Base-by-base conservation (phyloP, 495 filamentous ascomycete species). In the Daldinia loculata region DNA sequence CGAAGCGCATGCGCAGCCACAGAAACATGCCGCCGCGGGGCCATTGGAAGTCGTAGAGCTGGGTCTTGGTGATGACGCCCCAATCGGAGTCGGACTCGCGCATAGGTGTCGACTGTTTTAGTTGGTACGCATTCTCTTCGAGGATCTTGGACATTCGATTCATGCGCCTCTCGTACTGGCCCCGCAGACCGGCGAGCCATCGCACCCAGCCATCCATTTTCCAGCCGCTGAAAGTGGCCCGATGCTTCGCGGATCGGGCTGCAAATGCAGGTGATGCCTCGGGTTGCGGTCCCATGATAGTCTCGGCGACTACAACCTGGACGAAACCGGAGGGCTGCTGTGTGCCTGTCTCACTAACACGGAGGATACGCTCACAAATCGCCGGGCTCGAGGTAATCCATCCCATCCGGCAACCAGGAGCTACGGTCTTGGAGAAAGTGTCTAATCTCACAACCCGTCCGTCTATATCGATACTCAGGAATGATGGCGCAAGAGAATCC, bases 21-120 rank as follows among this genome's bases (percentile, higher is more conserved):
- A 95, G 78, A 76, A 97, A 97, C 94, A 97, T 97, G 69, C 95
- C 95, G 15, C 89, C 95, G n/a, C 89, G 86, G 1, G 94, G 95
- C 84, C 89, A 91, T 52, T 82, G 74, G 75, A 95, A 97, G 52
- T 88, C 82, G 77, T 87, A 93, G 72, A 97, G 88, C 36, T 83
- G 81, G 0, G 85, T 87, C 72, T 90, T 92, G 48, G 89, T 86
- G 9, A 97, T 83, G 50, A 92, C 84, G 81, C 87, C 90, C 75
- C 89, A 90, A n/a, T 88, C 86, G 43, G 76, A 76, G 38, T 84
- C 81, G 1, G 75, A 66, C 14, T 66, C 73, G 22, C 79, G 76
- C 12, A 79, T 61, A 6, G 78, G 79, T 0, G 78, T 79, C 5
- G 77, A 71, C 55, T 85, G 80, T 67, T 89, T 85, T 55, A 93